phyloP scores from a whole-genome alignment of 257 asterid species.

The Ehretia macrophylla region DNA sequence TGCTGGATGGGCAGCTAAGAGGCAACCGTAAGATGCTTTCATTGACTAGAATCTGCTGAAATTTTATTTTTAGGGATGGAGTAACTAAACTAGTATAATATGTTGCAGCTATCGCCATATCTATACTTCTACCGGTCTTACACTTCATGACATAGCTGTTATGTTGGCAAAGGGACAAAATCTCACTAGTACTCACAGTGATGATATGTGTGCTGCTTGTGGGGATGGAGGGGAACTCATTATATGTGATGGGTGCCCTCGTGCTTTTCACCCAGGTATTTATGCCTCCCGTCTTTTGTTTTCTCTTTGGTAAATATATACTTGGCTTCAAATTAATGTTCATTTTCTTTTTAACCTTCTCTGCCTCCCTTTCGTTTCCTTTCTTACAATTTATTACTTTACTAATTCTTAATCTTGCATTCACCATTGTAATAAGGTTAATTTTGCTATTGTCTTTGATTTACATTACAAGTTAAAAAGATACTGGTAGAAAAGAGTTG shows the following conservation, averaged over 20 bases:
- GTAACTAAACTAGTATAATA: slow-evolving; percentile 10
- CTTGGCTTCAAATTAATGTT: background rate
- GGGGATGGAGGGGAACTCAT: slow-evolving; percentile 84
- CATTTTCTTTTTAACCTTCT: slow-evolving; percentile 5
- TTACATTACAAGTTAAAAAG: no score
- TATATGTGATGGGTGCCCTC: slow-evolving; percentile 87
- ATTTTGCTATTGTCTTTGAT: no score
- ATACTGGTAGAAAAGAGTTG: no score
- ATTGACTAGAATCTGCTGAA: background rate
- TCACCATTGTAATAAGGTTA: no score
- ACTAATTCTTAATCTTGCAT: no score
- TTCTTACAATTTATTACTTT: no score
- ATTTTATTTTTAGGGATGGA: slow-evolving; percentile 5
- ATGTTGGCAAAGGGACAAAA: slow-evolving; percentile 90
- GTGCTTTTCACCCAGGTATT: slow-evolving; percentile 89
- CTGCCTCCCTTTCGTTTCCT: background rate
- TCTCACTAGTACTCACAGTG: slow-evolving; percentile 63
- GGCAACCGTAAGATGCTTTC: slow-evolving; percentile 87
- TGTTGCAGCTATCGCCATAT: slow-evolving; percentile 86
- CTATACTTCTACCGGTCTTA: slow-evolving; percentile 78
- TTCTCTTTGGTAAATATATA: background rate
- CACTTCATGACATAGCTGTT: slow-evolving; percentile 95
- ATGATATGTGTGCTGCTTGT: slow-evolving; percentile 95
- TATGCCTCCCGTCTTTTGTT: background rate
- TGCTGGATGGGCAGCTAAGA: slow-evolving; percentile 97